Evolutionary conservation across 148 eudicot genomes (phyloP), one percentile per base, ranked within the genome.

Genomic region (Camellia granthamiana): DNA sequence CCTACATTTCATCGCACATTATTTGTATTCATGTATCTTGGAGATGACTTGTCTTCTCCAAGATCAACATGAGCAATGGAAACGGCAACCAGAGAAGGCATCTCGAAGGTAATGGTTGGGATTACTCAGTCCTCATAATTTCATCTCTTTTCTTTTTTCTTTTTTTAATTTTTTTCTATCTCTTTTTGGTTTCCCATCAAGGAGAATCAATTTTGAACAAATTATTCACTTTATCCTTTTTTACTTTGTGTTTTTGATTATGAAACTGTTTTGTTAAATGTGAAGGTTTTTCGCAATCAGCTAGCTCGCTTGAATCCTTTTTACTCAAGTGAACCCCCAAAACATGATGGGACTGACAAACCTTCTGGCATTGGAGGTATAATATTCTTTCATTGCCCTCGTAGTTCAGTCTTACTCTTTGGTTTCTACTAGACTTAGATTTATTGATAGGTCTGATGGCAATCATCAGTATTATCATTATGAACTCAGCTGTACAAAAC

Each of bases 1-100:
- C 85, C 93, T 56, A 78, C 97, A 63, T 93, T 88, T 83, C 99
- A 93, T 76, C 90, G 98, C 52, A 86, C 90, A 19, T 80, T 96
- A 72, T 96, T 81, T 70, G 87, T 96, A 14, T 96, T 96, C 81
- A 91, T 92, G 93, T 96, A 98, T 83, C 81, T 88, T 41, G 92
- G 95, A 11, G 30, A 92, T 92, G 97, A 19, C 85, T 11, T 96
- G 98, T 84, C 92, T 93, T 74, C 87, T 88, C 61, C 87, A 86
- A 78, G 97, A 96, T 81, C 99, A 93, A 63, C 99, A 93, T 74
- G 97, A 93, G 82, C 99, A 96, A 76, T 91, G 95, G 97, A 93
- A 90, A 81, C 88, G 84, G 64, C 83, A 85, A 67, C 82, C 84
- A 66, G 87, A 89, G 21, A 91, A 83, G 66, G 85, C 89, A 77